Evolutionary conservation across 2,329 filamentous ascomycete genomes (phyloP).

Genomic region (Diaporthe ilicicola): DNA sequence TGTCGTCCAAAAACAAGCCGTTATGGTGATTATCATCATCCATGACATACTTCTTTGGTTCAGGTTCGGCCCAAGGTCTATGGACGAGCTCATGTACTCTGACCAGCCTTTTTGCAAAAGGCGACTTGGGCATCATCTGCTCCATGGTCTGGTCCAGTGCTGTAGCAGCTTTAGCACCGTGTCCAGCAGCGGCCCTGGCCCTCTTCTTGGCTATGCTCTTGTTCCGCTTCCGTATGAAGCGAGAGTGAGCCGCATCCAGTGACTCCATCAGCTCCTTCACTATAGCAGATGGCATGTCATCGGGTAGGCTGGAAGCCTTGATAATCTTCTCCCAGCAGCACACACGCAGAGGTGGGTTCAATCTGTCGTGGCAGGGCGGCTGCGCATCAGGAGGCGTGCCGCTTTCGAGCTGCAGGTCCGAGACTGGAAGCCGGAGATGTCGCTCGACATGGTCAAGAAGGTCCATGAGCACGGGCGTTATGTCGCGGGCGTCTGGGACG

Average conservation of each 20-base stretch:
- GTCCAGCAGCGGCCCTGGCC: neutral
- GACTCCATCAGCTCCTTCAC: constrained; percentile 7
- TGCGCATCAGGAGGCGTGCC: neutral
- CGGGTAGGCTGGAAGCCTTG: constrained; percentile 2
- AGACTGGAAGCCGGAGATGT: neutral
- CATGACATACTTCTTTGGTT: neutral
- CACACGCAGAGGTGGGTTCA: neutral
- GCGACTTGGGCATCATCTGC: constrained; percentile 13
- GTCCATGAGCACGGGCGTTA: constrained; percentile 6
- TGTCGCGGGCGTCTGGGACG: neutral
- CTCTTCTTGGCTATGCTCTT: constrained; percentile 1
- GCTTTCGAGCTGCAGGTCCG: neutral
- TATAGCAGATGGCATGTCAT: neutral
- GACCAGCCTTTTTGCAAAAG: neutral
- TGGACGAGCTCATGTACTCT: neutral
- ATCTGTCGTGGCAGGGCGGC: neutral
- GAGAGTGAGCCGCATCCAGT: neutral
- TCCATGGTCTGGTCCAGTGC: neutral
- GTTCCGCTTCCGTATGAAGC: constrained; percentile 7
- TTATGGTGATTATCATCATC: neutral
- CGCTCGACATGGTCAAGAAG: constrained; percentile 9
- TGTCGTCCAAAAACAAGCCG: neutral
- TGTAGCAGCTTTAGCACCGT: neutral
- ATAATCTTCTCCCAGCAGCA: constrained; percentile 9
- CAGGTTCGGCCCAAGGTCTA: neutral